phyloP scores from a whole-genome alignment of 2,329 filamentous ascomycete genomes.

The Pestalotiopsis sp. region DNA sequence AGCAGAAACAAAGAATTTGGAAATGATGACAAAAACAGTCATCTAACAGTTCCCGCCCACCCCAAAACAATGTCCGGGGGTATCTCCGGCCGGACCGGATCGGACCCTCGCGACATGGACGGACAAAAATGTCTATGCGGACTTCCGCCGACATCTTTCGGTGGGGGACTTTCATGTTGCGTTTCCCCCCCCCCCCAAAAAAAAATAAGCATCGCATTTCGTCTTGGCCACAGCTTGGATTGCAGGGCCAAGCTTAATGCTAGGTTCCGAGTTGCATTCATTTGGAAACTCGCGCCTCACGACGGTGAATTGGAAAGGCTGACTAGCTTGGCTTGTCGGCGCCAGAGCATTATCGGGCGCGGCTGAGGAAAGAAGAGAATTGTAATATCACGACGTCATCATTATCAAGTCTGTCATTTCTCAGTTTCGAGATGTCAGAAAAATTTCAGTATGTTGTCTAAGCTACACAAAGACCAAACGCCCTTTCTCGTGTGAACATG shows the following conservation, averaged over 20 bases:
- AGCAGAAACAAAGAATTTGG: too few relatives aligned
- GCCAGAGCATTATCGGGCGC: not conserved
- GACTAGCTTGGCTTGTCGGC: not conserved
- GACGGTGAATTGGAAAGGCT: not conserved
- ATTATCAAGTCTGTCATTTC: not conserved
- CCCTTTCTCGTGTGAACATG: not conserved
- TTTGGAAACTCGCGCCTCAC: too few relatives aligned
- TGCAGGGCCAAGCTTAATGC: not conserved
- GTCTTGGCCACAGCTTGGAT: not conserved
- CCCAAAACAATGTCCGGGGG: too few relatives aligned
- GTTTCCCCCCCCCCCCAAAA: too few relatives aligned
- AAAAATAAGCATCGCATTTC: not conserved
- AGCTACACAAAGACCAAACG: constrained; percentile 9
- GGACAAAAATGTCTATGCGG: too few relatives aligned
- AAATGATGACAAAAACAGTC: too few relatives aligned
- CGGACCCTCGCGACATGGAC: too few relatives aligned
- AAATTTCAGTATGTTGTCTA: constrained; percentile 2
- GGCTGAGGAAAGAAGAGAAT: not conserved
- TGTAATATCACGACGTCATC: not conserved
- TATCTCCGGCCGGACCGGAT: too few relatives aligned
- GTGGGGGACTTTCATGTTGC: not conserved
- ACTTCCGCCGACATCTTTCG: not conserved
- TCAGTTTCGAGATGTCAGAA: not conserved
- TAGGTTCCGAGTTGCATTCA: not conserved
- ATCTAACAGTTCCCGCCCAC: too few relatives aligned